Conservation (phyloP, 331 rosid genomes). For the Erythrophleum ivorense region DNA sequence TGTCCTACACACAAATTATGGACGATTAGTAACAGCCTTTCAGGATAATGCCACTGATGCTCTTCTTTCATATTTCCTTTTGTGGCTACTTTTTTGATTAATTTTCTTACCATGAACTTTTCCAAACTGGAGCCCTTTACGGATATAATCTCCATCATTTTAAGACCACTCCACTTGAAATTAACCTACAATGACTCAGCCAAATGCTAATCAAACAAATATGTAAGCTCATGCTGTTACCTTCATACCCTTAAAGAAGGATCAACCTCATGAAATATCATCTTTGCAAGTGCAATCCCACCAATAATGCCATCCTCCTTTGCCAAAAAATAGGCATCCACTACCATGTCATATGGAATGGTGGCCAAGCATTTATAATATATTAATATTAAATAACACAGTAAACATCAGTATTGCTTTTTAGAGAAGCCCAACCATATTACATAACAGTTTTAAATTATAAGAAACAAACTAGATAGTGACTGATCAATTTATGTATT, state of each 20-base stretch:
- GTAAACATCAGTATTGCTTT: constrained; percentile 3
- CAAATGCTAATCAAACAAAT: constrained; percentile 35
- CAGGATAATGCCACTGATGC: constrained; percentile 14
- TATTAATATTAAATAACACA: constrained; percentile 13
- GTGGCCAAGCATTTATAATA: constrained; percentile 72
- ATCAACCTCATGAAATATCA: constrained; percentile 84
- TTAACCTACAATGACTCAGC: constrained; percentile 28
- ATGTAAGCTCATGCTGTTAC: constrained; percentile 35
- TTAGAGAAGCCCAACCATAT: background rate
- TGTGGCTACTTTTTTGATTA: background rate
- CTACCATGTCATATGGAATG: constrained; percentile 75
- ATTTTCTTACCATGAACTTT: constrained; percentile 71
- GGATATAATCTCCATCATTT: constrained; percentile 79
- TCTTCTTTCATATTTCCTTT: constrained; percentile 20
- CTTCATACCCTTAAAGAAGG: constrained; percentile 75
- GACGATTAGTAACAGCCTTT: constrained; percentile 30
- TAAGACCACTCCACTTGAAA: constrained; percentile 87
- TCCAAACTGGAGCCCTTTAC: constrained; percentile 83
- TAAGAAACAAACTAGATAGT: constrained; percentile 5
- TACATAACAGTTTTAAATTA: background rate
- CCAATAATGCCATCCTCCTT: constrained; percentile 91
- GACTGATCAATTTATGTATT: background rate
- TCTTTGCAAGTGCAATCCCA: constrained; percentile 83
- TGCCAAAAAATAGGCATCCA: constrained; percentile 89
- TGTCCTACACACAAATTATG: constrained; percentile 63